Conservation (phyloP, 2,329 filamentous ascomycete species). For the Raffaelea albimanens region DNA sequence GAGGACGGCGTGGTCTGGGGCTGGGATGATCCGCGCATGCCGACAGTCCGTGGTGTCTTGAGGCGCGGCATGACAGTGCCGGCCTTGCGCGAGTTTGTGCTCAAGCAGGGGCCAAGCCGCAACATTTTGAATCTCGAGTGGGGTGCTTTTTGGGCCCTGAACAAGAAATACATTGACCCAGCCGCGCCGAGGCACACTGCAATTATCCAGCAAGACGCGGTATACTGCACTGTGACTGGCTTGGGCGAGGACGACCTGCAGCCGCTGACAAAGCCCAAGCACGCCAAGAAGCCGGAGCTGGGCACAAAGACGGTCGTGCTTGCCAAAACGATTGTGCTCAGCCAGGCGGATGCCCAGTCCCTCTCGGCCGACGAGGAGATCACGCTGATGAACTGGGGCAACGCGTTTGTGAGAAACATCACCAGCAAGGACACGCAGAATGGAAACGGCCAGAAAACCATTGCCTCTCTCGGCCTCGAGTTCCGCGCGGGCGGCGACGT, state of each 20-base stretch:
- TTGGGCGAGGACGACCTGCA: constrained; percentile 53
- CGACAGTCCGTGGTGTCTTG: constrained; percentile 62
- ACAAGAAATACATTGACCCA: constrained; percentile 75
- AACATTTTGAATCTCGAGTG: constrained; percentile 79
- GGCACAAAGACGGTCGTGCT: constrained; percentile 79
- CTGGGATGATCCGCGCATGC: constrained; percentile 70
- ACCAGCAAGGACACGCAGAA: constrained; percentile 38
- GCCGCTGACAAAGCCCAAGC: constrained; percentile 66
- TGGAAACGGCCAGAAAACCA: constrained; percentile 29
- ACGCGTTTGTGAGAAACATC: constrained; percentile 66
- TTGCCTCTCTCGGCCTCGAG: constrained; percentile 69
- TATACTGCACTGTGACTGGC: constrained; percentile 60
- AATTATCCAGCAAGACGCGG: constrained; percentile 59
- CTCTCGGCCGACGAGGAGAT: constrained; percentile 83
- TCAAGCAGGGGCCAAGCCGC: constrained; percentile 72
- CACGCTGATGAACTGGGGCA: constrained; percentile 94
- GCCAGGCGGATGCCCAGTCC: constrained; percentile 73
- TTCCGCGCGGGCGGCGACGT: constrained; percentile 85
- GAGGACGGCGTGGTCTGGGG: constrained; percentile 29
- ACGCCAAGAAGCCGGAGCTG: constrained; percentile 77
- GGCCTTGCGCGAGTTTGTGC: constrained; percentile 73
- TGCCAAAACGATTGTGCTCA: constrained; percentile 65
- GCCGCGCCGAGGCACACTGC: constrained; percentile 64
- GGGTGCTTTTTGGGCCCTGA: constrained; percentile 61
- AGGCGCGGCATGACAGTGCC: constrained; percentile 69